Evolutionary conservation across 2,329 filamentous ascomycete species (phyloP).

Genomic region (Xylaria hypoxylon): DNA sequence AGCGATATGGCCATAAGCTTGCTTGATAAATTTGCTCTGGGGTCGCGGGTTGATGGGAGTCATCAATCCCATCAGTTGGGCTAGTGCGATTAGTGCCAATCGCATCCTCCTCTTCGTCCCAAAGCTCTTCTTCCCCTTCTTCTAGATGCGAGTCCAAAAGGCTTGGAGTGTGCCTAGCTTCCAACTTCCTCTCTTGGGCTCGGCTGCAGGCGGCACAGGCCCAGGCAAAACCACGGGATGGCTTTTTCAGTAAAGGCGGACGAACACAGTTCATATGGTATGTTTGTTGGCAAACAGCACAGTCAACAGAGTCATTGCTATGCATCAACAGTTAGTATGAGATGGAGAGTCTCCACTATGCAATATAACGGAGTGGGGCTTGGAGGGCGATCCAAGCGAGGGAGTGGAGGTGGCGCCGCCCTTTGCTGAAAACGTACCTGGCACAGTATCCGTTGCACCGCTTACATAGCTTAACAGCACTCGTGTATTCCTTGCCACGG

Average conservation of each 20-base stretch:
- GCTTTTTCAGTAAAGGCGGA: slow-evolving; percentile 92
- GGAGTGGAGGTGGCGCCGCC: slow-evolving; percentile 35
- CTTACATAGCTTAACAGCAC: slow-evolving; percentile 95
- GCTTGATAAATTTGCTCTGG: slow-evolving; percentile 92
- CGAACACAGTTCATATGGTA: slow-evolving; percentile 99
- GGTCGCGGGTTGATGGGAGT: slow-evolving; percentile 70
- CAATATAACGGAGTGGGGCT: slow-evolving; percentile 37
- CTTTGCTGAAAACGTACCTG: slow-evolving; percentile 69
- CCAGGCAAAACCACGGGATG: slow-evolving; percentile 97
- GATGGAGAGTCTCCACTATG: slow-evolving; percentile 29
- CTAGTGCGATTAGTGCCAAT: slow-evolving; percentile 72
- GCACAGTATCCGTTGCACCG: slow-evolving; percentile 92
- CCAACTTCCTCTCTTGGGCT: slow-evolving; percentile 91
- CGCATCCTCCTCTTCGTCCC: slow-evolving; percentile 79
- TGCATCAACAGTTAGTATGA: slow-evolving; percentile 29
- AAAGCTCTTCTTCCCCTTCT: slow-evolving; percentile 70
- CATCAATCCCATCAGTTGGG: slow-evolving; percentile 70
- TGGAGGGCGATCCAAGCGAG: slow-evolving; percentile 16
- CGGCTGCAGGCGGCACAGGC: slow-evolving; percentile 95
- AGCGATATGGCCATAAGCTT: slow-evolving; percentile 95
- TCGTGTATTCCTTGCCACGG: slow-evolving; percentile 93
- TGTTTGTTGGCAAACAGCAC: slow-evolving; percentile 91
- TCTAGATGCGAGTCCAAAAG: slow-evolving; percentile 76
- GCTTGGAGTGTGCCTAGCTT: slow-evolving; percentile 87
- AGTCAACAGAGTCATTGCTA: slow-evolving; percentile 95